Evolutionary conservation across 2,329 filamentous ascomycete genomes (phyloP), one percentile per base, ranked within the genome.

Genomic region (Biscogniauxia marginata): DNA sequence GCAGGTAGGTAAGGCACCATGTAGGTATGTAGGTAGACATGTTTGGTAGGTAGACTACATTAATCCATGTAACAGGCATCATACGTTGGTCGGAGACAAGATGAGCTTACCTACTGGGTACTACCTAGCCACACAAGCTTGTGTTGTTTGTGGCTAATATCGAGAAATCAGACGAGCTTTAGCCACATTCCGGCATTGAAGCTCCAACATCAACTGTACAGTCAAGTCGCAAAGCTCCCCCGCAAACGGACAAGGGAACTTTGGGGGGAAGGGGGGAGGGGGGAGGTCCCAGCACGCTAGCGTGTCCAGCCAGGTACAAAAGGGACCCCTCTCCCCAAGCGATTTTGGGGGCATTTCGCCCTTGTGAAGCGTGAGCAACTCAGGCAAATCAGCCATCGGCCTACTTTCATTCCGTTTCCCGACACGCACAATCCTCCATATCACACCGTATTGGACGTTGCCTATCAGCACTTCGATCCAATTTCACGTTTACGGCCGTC

Each of bases 301-400:
- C 13, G 30, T 39, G 30, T 39, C 30, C 30, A 39, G 30, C 30
- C 30, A 39, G 30, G 30, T 39, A 39, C 30, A 39, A 39, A 39
- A 39, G n/a, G 30, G 30, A 9, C 45, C 45, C 45, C 45, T 46
- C 45, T 46, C 45, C 45, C 45, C 45, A 46, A 46, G 45, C 45
- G 19, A 46, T n/a, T 46, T 46, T 46, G 45, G 45, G 45, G 45
- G 45, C 45, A 21, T 46, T 46, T n/a, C 45, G 45, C 19, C 45
- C 45, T 46, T 46, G 45, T 46, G 45, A 46, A 46, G 45, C 45
- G 13, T 23, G 45, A 46, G 19, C 30, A 39, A 39, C 45, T 21
- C 20, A 9, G 18, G 18, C 11, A 13, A 21, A 18, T 23, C 18
- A 23, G 21, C 21, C 45, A 46, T 18, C 45, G 7, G 11, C 45